Evolutionary conservation across 306 rosid species (phyloP), one percentile per base, ranked within the genome.

Genomic region (Medicago lupulina): DNA sequence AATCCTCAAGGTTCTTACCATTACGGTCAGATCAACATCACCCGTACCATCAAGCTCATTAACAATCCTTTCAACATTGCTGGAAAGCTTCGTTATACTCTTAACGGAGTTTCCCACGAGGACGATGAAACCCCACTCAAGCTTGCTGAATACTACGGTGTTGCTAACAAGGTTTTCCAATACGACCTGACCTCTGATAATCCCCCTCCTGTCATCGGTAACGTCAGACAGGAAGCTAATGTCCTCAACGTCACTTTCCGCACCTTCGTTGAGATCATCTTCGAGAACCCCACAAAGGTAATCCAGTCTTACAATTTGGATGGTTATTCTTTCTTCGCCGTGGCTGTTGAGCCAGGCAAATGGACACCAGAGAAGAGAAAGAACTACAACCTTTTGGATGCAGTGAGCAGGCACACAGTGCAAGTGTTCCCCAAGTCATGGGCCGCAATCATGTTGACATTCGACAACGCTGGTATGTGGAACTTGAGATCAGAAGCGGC

Each of bases 1-100:
- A 94, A 94, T 47, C 97, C 98, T 7, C 98, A 94, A 15, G 98
- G 98, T 0, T 94, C 98, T 0, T 94, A 82, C 85, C 92, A 92
- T 49, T 94, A 94, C 18, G 97, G 98, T 0, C 68, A 73, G 14
- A 90, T 94, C 62, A 88, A 88, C 81, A 94, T 94, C 67, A 85
- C 87, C 10, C 90, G 97, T 39, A 94, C 98, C 59, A 83, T 94
- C 78, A 90, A 76, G 83, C 15, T 94, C 4, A 76, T 81, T 4
- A 92, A 94, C 87, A 55, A 87, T 0, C 68, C 47, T 0, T 17
- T 53, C 62, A 81, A 31, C n/a, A 73, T 7, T 0, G 47, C 69
- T 0, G 97, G 92, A 0, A 88, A 90, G 75, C 84, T 92, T 15
- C 91, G 98, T n/a, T 94, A 90, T 13, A 86, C 84, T 4, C 7